A percentile compares a stretch with the other conserved stretches of the same genome.
Conservation (phyloP, 2,329 filamentous ascomycete genomes). For the Talaromyces sp. region DNA sequence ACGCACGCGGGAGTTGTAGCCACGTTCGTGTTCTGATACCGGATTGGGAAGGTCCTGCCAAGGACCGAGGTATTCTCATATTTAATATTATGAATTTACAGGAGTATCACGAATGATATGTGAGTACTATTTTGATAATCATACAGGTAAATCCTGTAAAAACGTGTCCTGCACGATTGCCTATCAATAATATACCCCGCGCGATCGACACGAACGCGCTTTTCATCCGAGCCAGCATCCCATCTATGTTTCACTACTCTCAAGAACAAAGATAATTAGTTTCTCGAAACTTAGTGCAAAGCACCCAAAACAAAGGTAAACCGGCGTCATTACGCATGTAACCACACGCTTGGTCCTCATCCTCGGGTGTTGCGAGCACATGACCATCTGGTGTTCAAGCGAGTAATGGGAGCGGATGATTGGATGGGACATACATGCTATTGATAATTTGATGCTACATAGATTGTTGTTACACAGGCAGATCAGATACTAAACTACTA, state of each 20-base stretch:
- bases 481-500: no score
- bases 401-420: not conserved
- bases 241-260: not conserved
- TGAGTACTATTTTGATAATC: no score
- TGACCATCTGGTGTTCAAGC: not conserved
- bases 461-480: no score
- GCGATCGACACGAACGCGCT: not conserved
- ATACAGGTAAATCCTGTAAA: no score
- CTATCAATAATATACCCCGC: not conserved
- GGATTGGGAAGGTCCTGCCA: slow-evolving; percentile 6
- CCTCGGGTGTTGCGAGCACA: not conserved
- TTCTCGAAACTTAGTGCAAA: not conserved
- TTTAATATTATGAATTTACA: not conserved
- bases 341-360: not conserved
- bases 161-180: no score
- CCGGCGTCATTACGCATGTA: not conserved
- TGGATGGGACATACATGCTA: not conserved
- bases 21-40: not conserved
- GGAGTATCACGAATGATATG: not conserved
- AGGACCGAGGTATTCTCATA: no score
- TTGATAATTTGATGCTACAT: no score
- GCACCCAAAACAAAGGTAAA: not conserved
- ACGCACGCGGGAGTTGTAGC: not conserved
- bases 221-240: not conserved
- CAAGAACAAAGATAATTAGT: not conserved